Evolutionary conservation across 2,329 filamentous ascomycete species (phyloP).

Genomic region (Neofusicoccum kwambonambiense): DNA sequence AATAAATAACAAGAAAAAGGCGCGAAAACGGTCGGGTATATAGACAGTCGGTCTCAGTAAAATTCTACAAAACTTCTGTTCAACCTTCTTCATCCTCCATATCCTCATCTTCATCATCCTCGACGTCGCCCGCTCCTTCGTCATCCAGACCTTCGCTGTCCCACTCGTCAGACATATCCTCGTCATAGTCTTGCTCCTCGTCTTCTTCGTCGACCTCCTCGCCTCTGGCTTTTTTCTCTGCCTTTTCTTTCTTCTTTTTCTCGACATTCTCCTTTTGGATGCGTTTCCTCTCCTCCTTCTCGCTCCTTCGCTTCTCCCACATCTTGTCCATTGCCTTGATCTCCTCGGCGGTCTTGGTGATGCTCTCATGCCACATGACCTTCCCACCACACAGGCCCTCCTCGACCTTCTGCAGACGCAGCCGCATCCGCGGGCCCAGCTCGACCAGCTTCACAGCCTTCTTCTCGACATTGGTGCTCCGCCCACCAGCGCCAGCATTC

Average conservation of each 20-base stretch:
- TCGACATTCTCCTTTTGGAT: constrained; percentile 90
- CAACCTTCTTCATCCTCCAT: constrained; percentile 23
- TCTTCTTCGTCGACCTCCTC: constrained; percentile 44
- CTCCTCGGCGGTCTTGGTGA: constrained; percentile 79
- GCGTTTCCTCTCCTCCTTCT: constrained; percentile 79
- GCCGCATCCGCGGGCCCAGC: constrained; percentile 82
- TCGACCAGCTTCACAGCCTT: constrained; percentile 90
- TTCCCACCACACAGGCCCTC: constrained; percentile 88
- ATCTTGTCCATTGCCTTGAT: constrained; percentile 74
- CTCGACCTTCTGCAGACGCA: constrained; percentile 92
- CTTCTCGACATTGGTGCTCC: constrained; percentile 64
- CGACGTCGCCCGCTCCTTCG: constrained; percentile 47
- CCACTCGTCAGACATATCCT: constrained; percentile 47
- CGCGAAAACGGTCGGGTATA: background rate
- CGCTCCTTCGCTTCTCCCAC: constrained; percentile 74
- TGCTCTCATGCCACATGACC: constrained; percentile 96
- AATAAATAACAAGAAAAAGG: too few species aligned
- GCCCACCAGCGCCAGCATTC: constrained; percentile 30
- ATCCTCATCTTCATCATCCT: constrained; percentile 44
- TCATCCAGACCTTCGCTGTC: constrained; percentile 56
- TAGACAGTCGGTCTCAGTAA: background rate
- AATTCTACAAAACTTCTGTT: background rate
- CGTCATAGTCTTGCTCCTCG: constrained; percentile 41
- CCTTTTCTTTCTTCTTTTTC: constrained; percentile 69
- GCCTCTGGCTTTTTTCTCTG: constrained; percentile 45